Base-by-base conservation (phyloP, 768 basidiomycete genomes). In the Brasilioporus rufonigricans region DNA sequence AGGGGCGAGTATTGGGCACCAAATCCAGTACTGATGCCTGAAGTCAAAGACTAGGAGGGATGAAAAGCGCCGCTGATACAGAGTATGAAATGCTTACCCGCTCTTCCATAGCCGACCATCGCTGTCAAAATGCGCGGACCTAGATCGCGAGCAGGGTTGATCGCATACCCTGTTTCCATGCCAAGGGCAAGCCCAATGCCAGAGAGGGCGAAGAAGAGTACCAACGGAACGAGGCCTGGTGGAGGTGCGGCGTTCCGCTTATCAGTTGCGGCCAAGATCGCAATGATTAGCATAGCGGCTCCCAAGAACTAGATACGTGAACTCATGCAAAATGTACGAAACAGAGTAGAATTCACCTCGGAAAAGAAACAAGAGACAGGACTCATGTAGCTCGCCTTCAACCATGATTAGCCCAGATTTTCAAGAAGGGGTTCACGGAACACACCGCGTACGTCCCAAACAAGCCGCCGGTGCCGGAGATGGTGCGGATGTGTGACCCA, bases 121-220 rank as follows among this genome's bases (percentile, higher is more conserved):
- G 86, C 78, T 1, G 85, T 87, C 64, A 87, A 66, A 32, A 89
- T 60, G 10, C 87, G 77, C 2, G 87, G 87, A 6, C 87, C 87
- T 27, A 89, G 71, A 70, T 89, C 87, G 62, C 87, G 83, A 31
- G 87, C 85, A 38, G 87, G 87, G 60, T 88, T 88, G 48, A 87
- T 71, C 5, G 86, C 82, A 58, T 76, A 84, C 44, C 80, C 83
- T 5, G 87, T 88, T 60, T 88, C 74, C 77, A 83, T 80, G 12
- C 86, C 87, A 33, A 88, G 73, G 16, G 75, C 71, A 1, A 76
- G 61, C 41, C 80, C 82, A 45, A 88, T 78, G n/a, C 81, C 87
- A 23, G 86, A 74, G 38, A 87, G 67, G 36, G 76, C 58, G 40
- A 87, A 55, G 67, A 86, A 85, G 8, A 88, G 60, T 5, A 70